A percentile compares a stretch with the other conserved stretches of the same genome.
Conservation (phyloP, 2,329 filamentous ascomycete species). For the Rhinocladiella mackenziei region DNA sequence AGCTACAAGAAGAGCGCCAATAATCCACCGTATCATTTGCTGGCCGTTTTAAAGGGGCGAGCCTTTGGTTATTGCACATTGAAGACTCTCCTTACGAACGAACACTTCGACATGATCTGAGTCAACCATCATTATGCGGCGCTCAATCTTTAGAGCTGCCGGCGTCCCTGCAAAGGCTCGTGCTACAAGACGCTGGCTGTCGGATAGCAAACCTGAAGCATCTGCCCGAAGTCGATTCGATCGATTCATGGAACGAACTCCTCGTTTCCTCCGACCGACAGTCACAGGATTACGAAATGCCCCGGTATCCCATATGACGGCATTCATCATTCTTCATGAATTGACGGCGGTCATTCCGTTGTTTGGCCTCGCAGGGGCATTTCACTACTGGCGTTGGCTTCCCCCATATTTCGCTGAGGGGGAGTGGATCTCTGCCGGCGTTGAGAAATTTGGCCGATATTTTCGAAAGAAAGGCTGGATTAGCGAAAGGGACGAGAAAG, state of each 20-base stretch:
- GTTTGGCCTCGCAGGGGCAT: slow-evolving; percentile 66
- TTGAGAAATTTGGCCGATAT: slow-evolving; percentile 72
- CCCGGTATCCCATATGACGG: slow-evolving; percentile 74
- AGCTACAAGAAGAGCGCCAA: too few relatives aligned
- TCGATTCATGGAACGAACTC: slow-evolving; percentile 26
- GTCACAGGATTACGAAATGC: slow-evolving; percentile 58
- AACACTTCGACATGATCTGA: not conserved
- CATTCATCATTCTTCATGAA: slow-evolving; percentile 89
- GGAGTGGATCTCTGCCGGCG: slow-evolving; percentile 56
- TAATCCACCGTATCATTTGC: too few relatives aligned
- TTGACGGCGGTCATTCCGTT: slow-evolving; percentile 81
- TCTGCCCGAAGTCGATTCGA: slow-evolving; percentile 19
- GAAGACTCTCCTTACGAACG: too few relatives aligned
- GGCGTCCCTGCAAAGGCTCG: not conserved
- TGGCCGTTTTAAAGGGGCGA: too few relatives aligned
- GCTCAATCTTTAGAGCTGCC: not conserved
- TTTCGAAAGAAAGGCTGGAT: slow-evolving; percentile 80
- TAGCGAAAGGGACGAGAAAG: slow-evolving; percentile 47
- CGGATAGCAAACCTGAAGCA: slow-evolving; percentile 9
- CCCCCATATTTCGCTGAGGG: slow-evolving; percentile 56
- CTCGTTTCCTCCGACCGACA: slow-evolving; percentile 22
- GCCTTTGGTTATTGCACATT: too few relatives aligned
- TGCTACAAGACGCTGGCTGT: slow-evolving; percentile 9
- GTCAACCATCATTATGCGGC: not conserved
- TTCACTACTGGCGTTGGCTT: slow-evolving; percentile 75